These are phyloP conservation scores for Didymella glomerata DNA, from an alignment of 2,329 filamentous ascomycete species.

Conservation along the genomic window DNA sequence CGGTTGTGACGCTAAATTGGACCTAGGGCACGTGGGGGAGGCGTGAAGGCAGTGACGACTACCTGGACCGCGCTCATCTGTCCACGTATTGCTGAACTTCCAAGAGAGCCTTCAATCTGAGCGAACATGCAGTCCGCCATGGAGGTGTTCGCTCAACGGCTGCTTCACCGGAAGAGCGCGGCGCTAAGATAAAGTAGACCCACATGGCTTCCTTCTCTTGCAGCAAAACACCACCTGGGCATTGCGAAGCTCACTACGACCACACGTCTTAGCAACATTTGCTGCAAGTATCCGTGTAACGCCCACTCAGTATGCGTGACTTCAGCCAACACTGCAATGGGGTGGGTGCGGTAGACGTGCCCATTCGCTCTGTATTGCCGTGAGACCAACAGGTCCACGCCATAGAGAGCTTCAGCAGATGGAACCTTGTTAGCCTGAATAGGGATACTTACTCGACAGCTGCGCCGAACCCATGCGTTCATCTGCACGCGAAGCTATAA, in stretches of 20 bases:
- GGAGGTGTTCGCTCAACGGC: slow-evolving; percentile 3
- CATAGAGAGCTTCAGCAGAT: background rate
- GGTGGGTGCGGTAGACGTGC: background rate
- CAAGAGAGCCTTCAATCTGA: background rate
- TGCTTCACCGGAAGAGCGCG: slow-evolving; percentile 18
- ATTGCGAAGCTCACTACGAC: background rate
- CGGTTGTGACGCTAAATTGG: background rate
- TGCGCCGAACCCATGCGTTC: slow-evolving; percentile 1
- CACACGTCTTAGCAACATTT: background rate
- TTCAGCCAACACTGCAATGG: background rate
- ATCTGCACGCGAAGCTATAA: background rate
- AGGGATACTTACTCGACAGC: background rate
- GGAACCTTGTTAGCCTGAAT: background rate
- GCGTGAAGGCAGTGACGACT: background rate
- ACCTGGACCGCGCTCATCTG: background rate
- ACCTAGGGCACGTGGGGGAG: background rate
- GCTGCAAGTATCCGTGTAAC: background rate
- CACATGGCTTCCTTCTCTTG: slow-evolving; percentile 12
- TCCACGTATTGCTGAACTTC: background rate
- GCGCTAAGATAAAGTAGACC: slow-evolving; percentile 9
- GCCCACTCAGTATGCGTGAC: background rate
- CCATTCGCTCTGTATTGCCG: background rate
- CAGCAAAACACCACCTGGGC: slow-evolving; percentile 20
- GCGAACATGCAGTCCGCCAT: background rate
- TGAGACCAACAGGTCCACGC: background rate